A percentile compares a stretch with the other conserved stretches of the same genome.
Conservation (phyloP, 345 rosid species). For the Lepidium sativum region DNA sequence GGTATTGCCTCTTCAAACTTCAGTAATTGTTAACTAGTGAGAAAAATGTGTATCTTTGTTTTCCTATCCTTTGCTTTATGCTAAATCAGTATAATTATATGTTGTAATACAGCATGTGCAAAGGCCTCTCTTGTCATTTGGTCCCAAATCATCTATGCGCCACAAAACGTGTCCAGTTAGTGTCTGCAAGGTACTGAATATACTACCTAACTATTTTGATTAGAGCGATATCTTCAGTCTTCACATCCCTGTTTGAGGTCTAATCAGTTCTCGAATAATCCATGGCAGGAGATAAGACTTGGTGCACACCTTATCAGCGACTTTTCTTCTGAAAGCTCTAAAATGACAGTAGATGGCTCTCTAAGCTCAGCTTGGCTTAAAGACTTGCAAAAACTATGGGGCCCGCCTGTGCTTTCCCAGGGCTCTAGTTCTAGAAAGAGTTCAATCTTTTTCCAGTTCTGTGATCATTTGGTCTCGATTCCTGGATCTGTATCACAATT, state of each 20-base stretch:
- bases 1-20: constrained; percentile 4
- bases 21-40: neutral
- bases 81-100: constrained; percentile 3
- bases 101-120: constrained; percentile 72
- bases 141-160: constrained; percentile 80
- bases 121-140: constrained; percentile 87
- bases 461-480: constrained; percentile 64
- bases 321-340: constrained; percentile 59
- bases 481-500: constrained; percentile 81
- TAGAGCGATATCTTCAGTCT: neutral
- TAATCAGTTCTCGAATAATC: constrained; percentile 14
- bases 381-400: constrained; percentile 53
- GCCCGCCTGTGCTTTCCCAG: constrained; percentile 44
- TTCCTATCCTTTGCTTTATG: neutral
- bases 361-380: constrained; percentile 78
- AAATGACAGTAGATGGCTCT: constrained; percentile 60
- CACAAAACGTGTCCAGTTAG: constrained; percentile 73
- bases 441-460: constrained; percentile 43
- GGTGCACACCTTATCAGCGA: constrained; percentile 70
- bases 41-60: neutral
- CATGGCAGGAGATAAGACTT: constrained; percentile 64
- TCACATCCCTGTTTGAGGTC: constrained; percentile 17
- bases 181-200: constrained; percentile 77
- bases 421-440: constrained; percentile 46
- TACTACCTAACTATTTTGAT: constrained; percentile 7